Percentiles rank a stretch among this genome's conserved stretches.
phyloP scores from a whole-genome alignment of 2,329 filamentous ascomycete species.

The Knoxdaviesia capensis region DNA sequence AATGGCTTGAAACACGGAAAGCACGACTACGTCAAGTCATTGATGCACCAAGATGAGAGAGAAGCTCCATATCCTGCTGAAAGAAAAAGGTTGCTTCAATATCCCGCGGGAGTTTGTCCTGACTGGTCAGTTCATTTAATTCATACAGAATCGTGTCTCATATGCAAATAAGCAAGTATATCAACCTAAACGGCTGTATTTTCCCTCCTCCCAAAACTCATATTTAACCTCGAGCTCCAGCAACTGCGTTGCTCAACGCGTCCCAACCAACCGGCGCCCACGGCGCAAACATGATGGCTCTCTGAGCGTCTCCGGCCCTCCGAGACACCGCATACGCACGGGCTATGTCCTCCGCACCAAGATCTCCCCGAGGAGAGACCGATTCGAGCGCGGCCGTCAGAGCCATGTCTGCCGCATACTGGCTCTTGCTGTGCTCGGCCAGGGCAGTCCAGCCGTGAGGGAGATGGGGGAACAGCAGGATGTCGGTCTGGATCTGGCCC shows the following conservation, averaged over 20 bases:
- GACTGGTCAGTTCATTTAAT: not conserved
- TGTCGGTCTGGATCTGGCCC: slow-evolving; percentile 49
- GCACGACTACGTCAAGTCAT: no score
- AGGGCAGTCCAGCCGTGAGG: slow-evolving; percentile 68
- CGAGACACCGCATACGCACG: slow-evolving; percentile 57
- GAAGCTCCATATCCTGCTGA: no score
- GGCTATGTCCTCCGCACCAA: slow-evolving; percentile 51
- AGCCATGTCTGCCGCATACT: slow-evolving; percentile 53
- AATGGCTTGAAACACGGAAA: no score
- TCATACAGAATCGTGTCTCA: not conserved
- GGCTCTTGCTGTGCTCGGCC: slow-evolving; percentile 33
- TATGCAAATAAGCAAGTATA: not conserved
- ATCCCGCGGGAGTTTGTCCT: no score
- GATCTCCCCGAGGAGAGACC: slow-evolving; percentile 49
- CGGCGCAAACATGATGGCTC: slow-evolving; percentile 59
- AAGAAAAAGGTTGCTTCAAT: no score
- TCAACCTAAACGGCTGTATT: not conserved
- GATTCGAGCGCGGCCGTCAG: slow-evolving; percentile 45
- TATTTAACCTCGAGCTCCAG: not conserved
- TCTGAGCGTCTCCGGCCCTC: slow-evolving; percentile 52
- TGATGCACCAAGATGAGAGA: no score
- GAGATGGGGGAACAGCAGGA: slow-evolving; percentile 64
- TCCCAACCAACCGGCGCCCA: slow-evolving; percentile 53
- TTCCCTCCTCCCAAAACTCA: not conserved
- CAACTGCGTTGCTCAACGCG: slow-evolving; percentile 23